Base-by-base conservation (phyloP, 805 yeast species). In the Blastobotrys americana region DNA sequence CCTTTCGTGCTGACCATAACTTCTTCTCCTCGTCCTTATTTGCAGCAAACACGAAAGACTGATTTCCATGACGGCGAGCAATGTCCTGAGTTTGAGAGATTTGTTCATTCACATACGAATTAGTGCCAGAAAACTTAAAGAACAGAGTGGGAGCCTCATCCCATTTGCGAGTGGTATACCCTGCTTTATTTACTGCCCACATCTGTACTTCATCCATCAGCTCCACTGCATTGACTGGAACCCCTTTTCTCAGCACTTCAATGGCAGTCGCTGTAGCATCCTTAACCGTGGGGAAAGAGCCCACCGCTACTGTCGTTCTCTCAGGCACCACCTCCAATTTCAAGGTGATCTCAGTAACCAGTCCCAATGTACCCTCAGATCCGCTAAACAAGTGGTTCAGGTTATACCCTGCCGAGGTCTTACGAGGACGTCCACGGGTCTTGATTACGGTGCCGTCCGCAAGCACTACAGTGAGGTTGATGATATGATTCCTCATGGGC, bases 371-470 rank as follows among this genome's bases (percentile, higher is more conserved):
- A 5, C 94, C 93, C 55, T 84, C 93, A 37, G 82, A 72, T 0
- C 94, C 93, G 42, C 80, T 68, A 57, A 84, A 82, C 47, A 84
- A 61, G n/a, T 82, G 80, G 40, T 84, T 84, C 58, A 84, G 67
- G 55, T 82, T 83, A 58, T 84, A 84, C 9, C 94, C 94, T 5
- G 90, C 89, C 50, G 84, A 73, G 2, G 88, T 75, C 54, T 84
- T 84, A 55, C 84, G 72, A 3, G 93, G 89, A 58, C 93, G 70
- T 53, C 74, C 77, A 48, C 77, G 76, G 1, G 94, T 84, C 64
- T 81, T 84, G 40, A 84, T 68, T 27, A 84, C 66, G 1, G 88
- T 79, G 2, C 94, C 94, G 62, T 84, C 94, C 10, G 93, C 84
- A 37, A 84, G 63, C 4, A 84, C 93, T 18, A 84, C 84, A 1